Base-by-base conservation (phyloP, 2,329 filamentous ascomycete genomes). In the Alternaria infectoria region DNA sequence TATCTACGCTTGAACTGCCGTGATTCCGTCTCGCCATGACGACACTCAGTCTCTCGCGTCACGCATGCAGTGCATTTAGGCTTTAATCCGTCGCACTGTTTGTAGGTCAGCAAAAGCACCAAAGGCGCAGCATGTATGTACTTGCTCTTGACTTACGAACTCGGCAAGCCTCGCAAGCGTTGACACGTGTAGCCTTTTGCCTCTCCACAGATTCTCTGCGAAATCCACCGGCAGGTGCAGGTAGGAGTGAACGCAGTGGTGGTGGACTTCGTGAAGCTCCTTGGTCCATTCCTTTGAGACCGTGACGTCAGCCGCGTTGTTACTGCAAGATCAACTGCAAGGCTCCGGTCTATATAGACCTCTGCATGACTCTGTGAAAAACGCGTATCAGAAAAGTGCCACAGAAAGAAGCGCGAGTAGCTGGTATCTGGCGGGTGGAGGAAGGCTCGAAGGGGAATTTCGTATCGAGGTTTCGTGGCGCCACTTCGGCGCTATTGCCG, bases 81-180 rank as follows among this genome's bases (percentile, higher is more conserved):
- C 25, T 50, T 55, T 17, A 15, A 63, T 9, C 56, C 57, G 44
- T 58, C 46, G 36, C 67, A 69, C 67, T 66, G 32, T 47, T 36
- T 28, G 12, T 10, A 45, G 23, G 52, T 64, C 43, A 61, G 40
- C 19, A 13, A 21, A 12, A 32, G 30, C 7, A 40, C 12, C 43
- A 28, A 11, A 12, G 21, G 5, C 8, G 13, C 11, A 23, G 45
- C 12, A 23, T 15, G 17, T 23, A 57, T 21, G 36, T 32, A 61
- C 47, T 61, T 55, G 46, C 64, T 50, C 61, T 67, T 46, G 61
- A 61, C 54, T 67, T 67, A 19, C 58, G 61, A 32, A 21, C 43
- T 49, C 64, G 64, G 44, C 64, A 67, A 40, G 57, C 62, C 25
- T 62, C 62, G 25, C 62, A 65, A 25, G 59, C 59, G 44, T 58